phyloP scores from a whole-genome alignment of 1,139 yeast genomes.

The Geotrichum bryndzae region DNA sequence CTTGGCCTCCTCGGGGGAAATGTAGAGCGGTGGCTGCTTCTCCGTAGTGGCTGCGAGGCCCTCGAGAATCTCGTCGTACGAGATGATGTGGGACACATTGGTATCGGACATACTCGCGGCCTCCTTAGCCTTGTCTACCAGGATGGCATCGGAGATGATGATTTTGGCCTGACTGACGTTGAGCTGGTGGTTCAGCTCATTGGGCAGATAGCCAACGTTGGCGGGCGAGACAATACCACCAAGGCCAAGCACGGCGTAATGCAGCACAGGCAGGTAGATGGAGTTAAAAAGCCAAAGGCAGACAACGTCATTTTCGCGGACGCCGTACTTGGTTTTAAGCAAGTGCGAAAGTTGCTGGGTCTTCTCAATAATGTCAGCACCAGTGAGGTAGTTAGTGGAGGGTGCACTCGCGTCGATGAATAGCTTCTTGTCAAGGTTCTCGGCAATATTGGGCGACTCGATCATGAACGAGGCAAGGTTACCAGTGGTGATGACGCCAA shows the following conservation, averaged over 20 bases:
- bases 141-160: conserved; percentile 26
- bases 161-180: conserved; percentile 29
- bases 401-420: conserved; percentile 28
- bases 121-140: conserved; percentile 23
- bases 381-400: conserved; percentile 23
- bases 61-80: conserved; percentile 18
- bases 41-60: conserved; percentile 15
- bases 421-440: conserved; percentile 19
- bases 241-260: conserved; percentile 31
- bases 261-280: conserved; percentile 30
- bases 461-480: conserved; percentile 25
- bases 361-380: conserved; percentile 21
- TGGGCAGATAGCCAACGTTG: conserved; percentile 33
- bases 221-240: conserved; percentile 38
- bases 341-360: conserved; percentile 25
- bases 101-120: conserved; percentile 27
- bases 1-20: conserved; percentile 20
- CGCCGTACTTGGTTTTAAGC: conserved; percentile 24
- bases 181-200: conserved; percentile 36
- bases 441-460: conserved; percentile 18
- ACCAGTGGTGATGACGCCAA: conserved; percentile 20
- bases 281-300: conserved; percentile 31
- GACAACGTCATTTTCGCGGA: conserved; percentile 32
- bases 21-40: not conserved
- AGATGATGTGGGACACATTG: conserved; percentile 19